Base-by-base conservation (phyloP, 2,329 filamentous ascomycete species). In the Paecilomyces formosus region DNA sequence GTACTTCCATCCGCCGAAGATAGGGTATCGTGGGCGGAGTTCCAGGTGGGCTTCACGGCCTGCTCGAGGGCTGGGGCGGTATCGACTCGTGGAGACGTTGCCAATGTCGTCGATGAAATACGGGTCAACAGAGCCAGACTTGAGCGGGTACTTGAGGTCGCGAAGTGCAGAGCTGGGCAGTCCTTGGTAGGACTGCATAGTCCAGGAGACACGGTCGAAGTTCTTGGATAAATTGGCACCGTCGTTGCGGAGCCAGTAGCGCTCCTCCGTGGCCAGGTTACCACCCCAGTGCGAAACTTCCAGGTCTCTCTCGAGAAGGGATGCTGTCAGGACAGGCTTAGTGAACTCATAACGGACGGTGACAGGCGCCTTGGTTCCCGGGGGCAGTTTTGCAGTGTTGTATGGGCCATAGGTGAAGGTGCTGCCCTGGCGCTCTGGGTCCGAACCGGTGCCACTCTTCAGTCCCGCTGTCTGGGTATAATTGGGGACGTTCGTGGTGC, bases 251-350 rank as follows among this genome's bases (percentile, higher is more conserved):
- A 97, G 82, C 74, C 88, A 90, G 77, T 96, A 97, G 59, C 90
- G 86, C 78, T 99, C 94, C 78, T 99, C 94, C 55, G 92, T 91
- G 1, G 94, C 94, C 57, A 97, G 77, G 72, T 99, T 99, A 62
- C 94, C 94, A 65, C 94, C 94, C 94, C 94, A 99, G 76, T 97
- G 94, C 72, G 90, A 96, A 67, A 99, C 88, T 74, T 99, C 94
- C 62, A 99, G 79, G 69, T 97, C 92, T 60, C 94, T 88, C 76
- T 97, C 90, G 60, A 99, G 81, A 15, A 85, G 80, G 33, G 86
- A 85, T 55, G 91, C 85, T 70, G 94, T 90, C 51, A 87, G 88
- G 58, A 99, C 81, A 12, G 94, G 93, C 77, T 93, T 95, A 63
- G 90, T 97, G 78, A 94, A 97, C 75, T 99, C 92, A 76, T 96